Evolutionary conservation across 2,329 filamentous ascomycete species (phyloP).

Genomic region (Claviceps sp.): DNA sequence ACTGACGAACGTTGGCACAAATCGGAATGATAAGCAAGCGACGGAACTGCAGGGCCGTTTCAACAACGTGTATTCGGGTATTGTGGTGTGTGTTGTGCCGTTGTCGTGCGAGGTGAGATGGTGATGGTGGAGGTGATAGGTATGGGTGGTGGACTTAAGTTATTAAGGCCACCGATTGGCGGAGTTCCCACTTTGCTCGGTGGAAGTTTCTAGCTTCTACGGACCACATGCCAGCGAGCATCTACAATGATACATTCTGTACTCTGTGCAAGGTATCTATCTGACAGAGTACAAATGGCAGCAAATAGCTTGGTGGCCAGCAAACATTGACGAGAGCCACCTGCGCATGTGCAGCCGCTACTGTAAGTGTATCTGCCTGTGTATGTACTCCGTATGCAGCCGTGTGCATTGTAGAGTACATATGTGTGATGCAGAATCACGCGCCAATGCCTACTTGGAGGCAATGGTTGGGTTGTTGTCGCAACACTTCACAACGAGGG

Average conservation of each 20-base stretch:
- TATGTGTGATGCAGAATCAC: not conserved
- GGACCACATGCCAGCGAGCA: not conserved
- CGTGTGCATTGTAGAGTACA: not conserved
- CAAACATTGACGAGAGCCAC: not conserved
- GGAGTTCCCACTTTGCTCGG: not conserved
- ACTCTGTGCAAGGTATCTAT: too few relatives aligned
- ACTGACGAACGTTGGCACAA: not conserved
- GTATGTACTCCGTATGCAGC: not conserved
- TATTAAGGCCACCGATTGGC: not conserved
- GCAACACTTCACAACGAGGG: not conserved
- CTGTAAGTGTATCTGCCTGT: not conserved
- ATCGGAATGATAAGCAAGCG: not conserved
- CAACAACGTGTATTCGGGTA: not conserved
- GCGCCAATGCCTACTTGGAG: not conserved
- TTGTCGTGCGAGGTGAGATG: not conserved
- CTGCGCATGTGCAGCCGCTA: not conserved
- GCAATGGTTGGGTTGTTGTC: not conserved
- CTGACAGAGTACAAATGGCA: too few relatives aligned
- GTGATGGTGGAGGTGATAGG: not conserved
- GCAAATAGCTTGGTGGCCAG: too few relatives aligned
- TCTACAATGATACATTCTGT: not conserved
- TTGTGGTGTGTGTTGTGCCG: not conserved
- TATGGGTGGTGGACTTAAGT: constrained; percentile 1
- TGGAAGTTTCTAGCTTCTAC: constrained; percentile 12
- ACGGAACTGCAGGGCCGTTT: not conserved